A percentile compares a stretch with the other conserved stretches of the same genome.
These are phyloP conservation scores for Hsuehochloa calcarea DNA, from an alignment of 176 grass and related monocot species.

Conservation along the genomic window DNA sequence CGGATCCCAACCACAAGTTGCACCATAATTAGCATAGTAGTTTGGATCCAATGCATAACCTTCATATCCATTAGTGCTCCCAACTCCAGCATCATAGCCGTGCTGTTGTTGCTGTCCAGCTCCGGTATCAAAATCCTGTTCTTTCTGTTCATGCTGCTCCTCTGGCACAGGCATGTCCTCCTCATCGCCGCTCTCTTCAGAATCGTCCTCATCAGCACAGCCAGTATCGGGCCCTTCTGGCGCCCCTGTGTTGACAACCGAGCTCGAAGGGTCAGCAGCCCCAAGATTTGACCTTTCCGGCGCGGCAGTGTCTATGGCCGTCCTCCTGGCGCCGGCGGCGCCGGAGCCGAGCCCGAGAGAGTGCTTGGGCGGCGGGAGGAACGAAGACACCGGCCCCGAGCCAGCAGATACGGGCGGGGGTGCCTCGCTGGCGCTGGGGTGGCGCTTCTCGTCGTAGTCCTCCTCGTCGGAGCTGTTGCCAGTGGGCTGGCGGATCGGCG, in stretches of 20 bases:
- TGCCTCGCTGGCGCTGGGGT: constrained; percentile 27
- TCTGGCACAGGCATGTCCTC: constrained; percentile 26
- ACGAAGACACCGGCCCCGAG: constrained; percentile 57
- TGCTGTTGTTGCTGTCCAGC: constrained; percentile 38
- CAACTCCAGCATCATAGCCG: constrained; percentile 38
- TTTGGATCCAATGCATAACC: constrained; percentile 56
- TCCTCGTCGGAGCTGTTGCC: constrained; percentile 59
- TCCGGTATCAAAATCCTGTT: constrained; percentile 8
- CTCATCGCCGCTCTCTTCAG: constrained; percentile 25
- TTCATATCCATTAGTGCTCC: constrained; percentile 32
- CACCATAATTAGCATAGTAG: constrained; percentile 37
- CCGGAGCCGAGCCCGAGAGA: constrained; percentile 58
- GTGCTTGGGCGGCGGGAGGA: constrained; percentile 83
- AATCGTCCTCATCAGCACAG: background rate
- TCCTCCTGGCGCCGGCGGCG: constrained; percentile 27
- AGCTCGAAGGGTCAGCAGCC: background rate
- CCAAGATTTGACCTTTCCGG: constrained; percentile 20
- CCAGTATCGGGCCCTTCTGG: background rate
- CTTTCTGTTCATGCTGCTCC: constrained; percentile 45
- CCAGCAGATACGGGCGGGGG: constrained; percentile 27
- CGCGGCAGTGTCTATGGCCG: constrained; percentile 35
- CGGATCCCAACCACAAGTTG: constrained; percentile 53
- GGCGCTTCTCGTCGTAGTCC: constrained; percentile 43
- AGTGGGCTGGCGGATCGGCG: constrained; percentile 47
- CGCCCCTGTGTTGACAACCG: background rate